Evolutionary conservation across 108 stramenopile species (phyloP), one percentile per base, ranked within the genome.

Genomic region (Fragilariopsis cylindrus): DNA sequence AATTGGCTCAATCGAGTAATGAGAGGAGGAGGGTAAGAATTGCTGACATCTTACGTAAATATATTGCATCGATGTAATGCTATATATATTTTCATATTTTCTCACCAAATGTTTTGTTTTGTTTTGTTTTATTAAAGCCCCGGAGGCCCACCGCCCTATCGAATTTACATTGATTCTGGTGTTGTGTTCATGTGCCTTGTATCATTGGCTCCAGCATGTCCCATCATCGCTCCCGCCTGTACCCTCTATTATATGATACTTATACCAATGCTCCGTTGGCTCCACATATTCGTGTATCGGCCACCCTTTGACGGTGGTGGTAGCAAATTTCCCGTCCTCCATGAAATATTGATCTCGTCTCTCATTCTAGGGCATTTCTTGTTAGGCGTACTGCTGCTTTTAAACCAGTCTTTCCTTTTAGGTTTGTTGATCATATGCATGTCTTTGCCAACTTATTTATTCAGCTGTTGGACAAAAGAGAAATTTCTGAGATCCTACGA

Each of bases 161-260:
- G 95, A 15, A 80, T 96, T 19, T 94, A 91, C 77, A 82, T 96
- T 49, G 95, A 96, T 76, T 78, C 86, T 42, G 91, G 92, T 30
- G 88, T 92, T 8, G 92, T 91, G 11, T 84, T 96, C 15, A 58
- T 96, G 64, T 92, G 90, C 66, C 64, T 85, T 12, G 71, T 90
- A 6, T 82, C 91, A 5, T 82, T 96, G 52, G 83, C 87, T 30
- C 90, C 92, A 5, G 82, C 84, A 41, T 82, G 79, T 11, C 95
- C 95, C n/a, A 74, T 96, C n/a, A 87, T 96, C 43, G 85, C 89
- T 16, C 90, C 89, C 11, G 70, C 71, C 18, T 77, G 84, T 13
- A 71, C 91, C 16, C 56, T 87, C 3, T 92, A 96, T 68, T 94
- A 90, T 71, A 16, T 87, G 8, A 46, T 88, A 39, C 82, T 78